Base-by-base conservation (phyloP, 140 eudicot genomes). In the Flaveria floridana region DNA sequence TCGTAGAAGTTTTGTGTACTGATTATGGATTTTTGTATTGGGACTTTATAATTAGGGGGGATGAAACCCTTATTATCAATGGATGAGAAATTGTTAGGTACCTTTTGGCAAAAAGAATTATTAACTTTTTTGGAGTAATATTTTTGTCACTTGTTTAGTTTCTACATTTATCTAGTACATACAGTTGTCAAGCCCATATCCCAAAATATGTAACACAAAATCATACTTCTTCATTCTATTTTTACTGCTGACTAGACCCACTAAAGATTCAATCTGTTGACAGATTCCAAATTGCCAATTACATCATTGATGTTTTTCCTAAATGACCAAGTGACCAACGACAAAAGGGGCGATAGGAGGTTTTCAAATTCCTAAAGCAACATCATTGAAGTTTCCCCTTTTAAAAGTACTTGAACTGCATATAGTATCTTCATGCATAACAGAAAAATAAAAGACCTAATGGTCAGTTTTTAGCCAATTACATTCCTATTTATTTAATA, bases 281-380 rank as follows among this genome's bases (percentile, higher is more conserved):
- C 42, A 61, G 67, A 61, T 61, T 21, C 25, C 42, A 61, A 21
- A 58, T 9, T 3, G n/a, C 16, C 65, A 53, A 58, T 21, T 14
- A 58, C 34, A 58, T 58, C 37, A 56, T 61, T 26, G 30, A 13
- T 9, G 39, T 25, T 59, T 9, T 59, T 59, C 41, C 39, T 59
- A 59, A 59, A 1, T 10, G 41, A 4, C n/a, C 23, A 19, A 18
- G 0, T 10, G 41, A 4, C n/a, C 23, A 19, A 18, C 61, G n/a
- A 6, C n/a, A 2, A 53, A n/a, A 15, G 4, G 2, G 44, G 15
- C 46, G 1, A 28, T 1, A 13, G 4, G 44, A 16, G 4, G 26
- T 55, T 16, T 55, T 18, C 62, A 58, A 62, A 70, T 61, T 50
- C 46, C 74, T 50, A 70, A 63, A 70, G 47, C 26, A 70, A 15